A percentile compares a stretch with the other conserved stretches of the same genome.
Evolutionary conservation across 2,329 filamentous ascomycete species (phyloP).

Genomic region (Xylariaceae sp.): DNA sequence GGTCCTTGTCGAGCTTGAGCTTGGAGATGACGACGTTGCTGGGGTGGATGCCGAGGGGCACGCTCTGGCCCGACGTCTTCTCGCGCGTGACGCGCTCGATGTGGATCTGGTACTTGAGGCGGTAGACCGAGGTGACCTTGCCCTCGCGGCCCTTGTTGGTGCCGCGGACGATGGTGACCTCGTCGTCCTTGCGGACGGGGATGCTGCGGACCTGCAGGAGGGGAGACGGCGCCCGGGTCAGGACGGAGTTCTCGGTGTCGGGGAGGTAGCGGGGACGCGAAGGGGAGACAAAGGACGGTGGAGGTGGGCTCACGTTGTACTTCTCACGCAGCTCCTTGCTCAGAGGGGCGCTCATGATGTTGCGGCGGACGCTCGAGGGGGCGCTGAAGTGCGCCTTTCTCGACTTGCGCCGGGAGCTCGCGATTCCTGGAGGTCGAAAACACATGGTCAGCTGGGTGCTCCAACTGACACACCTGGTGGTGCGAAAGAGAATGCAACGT

Average conservation of each 20-base stretch:
- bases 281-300: neutral
- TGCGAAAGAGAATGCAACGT: neutral
- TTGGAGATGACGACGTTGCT: constrained; percentile 98
- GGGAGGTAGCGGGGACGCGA: too few relatives aligned
- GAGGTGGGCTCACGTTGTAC: constrained; percentile 74
- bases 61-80: constrained; percentile 93
- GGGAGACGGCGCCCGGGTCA: neutral
- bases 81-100: constrained; percentile 93
- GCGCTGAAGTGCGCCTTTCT: constrained; percentile 97
- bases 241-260: too few relatives aligned
- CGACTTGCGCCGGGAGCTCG: constrained; percentile 85
- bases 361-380: constrained; percentile 86
- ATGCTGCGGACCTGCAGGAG: constrained; percentile 75
- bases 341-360: constrained; percentile 94
- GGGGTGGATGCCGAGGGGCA: constrained; percentile 87
- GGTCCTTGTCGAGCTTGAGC: constrained; percentile 96
- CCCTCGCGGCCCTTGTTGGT: constrained; percentile 96
- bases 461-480: too few relatives aligned
- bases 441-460: neutral
- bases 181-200: constrained; percentile 95
- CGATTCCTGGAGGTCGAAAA: neutral
- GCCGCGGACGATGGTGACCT: constrained; percentile 87
- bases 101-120: constrained; percentile 95
- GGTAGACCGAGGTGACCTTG: constrained; percentile 96
- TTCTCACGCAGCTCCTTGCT: constrained; percentile 97